phyloP scores from a whole-genome alignment of 2,329 filamentous ascomycete species.

The Aspergillus aculeatus region DNA sequence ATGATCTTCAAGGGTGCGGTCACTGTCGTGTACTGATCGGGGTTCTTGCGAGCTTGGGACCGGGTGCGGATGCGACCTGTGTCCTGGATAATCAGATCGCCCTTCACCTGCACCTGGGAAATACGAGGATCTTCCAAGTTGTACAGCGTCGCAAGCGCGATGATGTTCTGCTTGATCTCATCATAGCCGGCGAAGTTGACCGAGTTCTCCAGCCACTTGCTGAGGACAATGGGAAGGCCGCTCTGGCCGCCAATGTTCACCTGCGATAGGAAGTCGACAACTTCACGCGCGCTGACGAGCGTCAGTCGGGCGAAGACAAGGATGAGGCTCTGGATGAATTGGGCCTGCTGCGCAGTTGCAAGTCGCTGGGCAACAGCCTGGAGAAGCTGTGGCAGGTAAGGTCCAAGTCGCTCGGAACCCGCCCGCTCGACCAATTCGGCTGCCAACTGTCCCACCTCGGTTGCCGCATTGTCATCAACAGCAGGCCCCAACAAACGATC shows the following conservation, averaged over 20 bases:
- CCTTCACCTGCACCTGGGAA: slow-evolving; percentile 78
- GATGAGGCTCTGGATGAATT: slow-evolving; percentile 93
- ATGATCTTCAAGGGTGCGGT: slow-evolving; percentile 90
- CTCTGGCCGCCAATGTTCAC: slow-evolving; percentile 73
- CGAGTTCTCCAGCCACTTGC: slow-evolving; percentile 97
- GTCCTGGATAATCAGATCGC: slow-evolving; percentile 78
- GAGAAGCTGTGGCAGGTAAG: slow-evolving; percentile 83
- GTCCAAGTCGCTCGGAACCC: slow-evolving; percentile 84
- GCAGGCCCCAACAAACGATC: slow-evolving; percentile 80
- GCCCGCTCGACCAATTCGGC: slow-evolving; percentile 95
- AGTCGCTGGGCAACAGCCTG: slow-evolving; percentile 84
- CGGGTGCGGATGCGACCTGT: slow-evolving; percentile 89
- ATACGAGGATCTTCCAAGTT: slow-evolving; percentile 80
- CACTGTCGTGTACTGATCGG: slow-evolving; percentile 84
- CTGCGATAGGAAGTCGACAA: slow-evolving; percentile 85
- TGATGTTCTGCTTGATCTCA: slow-evolving; percentile 94
- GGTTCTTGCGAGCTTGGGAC: slow-evolving; percentile 82
- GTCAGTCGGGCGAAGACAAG: slow-evolving; percentile 91
- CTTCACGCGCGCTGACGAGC: slow-evolving; percentile 78
- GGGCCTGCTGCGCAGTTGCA: slow-evolving; percentile 75
- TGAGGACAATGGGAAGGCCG: slow-evolving; percentile 83
- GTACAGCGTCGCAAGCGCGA: slow-evolving; percentile 89
- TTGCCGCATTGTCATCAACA: slow-evolving; percentile 89
- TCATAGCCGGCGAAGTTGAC: slow-evolving; percentile 98
- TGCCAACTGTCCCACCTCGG: slow-evolving; percentile 92